Percentiles rank a stretch among this genome's conserved stretches.
phyloP scores from a whole-genome alignment of 2,329 filamentous ascomycete species.

The Cylindrodendrum hubeiense region DNA sequence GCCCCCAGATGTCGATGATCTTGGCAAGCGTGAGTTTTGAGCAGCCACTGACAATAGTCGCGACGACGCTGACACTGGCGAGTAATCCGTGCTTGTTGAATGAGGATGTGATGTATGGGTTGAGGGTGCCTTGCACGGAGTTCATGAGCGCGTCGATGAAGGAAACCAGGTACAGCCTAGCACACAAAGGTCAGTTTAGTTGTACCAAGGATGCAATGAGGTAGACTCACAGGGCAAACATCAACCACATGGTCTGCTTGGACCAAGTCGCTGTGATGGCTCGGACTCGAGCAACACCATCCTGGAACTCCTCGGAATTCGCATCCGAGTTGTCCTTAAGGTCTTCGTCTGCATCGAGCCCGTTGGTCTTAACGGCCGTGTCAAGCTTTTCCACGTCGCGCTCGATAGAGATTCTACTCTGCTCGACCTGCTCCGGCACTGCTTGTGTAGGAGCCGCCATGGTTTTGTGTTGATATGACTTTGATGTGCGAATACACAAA shows the following conservation, averaged over 20 bases:
- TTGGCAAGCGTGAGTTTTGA: conserved; percentile 58
- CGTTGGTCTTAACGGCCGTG: conserved; percentile 23
- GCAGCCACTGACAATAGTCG: conserved; percentile 57
- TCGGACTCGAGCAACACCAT: conserved; percentile 54
- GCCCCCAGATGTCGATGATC: conserved; percentile 62
- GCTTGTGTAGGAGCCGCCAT: background rate
- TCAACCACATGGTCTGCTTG: conserved; percentile 48
- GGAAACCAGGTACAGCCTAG: conserved; percentile 54
- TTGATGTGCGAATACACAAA: background rate
- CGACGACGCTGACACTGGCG: conserved; percentile 73
- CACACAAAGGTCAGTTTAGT: background rate
- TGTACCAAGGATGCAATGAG: background rate
- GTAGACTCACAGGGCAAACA: conserved; percentile 55
- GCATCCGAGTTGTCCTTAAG: conserved; percentile 34
- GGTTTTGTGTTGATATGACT: background rate
- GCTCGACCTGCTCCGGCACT: background rate
- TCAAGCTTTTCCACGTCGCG: conserved; percentile 33
- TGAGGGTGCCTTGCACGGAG: conserved; percentile 61
- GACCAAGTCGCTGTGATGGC: conserved; percentile 56
- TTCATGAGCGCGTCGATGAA: conserved; percentile 54
- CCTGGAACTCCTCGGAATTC: conserved; percentile 48
- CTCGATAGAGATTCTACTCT: background rate
- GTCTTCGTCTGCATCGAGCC: conserved; percentile 26
- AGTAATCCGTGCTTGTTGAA: conserved; percentile 75
- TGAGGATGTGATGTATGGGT: conserved; percentile 74